Percentiles rank a stretch among this genome's conserved stretches.
Evolutionary conservation across 352 stramenopile genomes (phyloP).

Genomic region (Phytophthora cryptogea): DNA sequence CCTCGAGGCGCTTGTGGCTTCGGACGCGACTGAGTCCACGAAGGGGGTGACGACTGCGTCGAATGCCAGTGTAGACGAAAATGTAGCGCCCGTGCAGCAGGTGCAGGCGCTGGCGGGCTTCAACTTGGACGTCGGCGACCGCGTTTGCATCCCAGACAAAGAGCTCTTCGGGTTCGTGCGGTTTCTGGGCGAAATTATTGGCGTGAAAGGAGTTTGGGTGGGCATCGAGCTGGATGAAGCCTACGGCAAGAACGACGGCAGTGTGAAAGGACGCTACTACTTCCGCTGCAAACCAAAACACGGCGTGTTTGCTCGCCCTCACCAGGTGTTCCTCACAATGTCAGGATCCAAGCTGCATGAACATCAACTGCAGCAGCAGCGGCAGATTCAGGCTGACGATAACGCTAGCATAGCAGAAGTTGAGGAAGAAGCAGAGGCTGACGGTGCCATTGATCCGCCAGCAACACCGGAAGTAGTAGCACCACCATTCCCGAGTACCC

Average conservation of each 20-base stretch:
- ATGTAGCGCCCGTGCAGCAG: slow-evolving; percentile 25
- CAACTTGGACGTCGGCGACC: slow-evolving; percentile 67
- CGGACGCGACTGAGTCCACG: slow-evolving; percentile 29
- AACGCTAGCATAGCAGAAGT: slow-evolving; percentile 38
- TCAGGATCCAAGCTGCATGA: slow-evolving; percentile 56
- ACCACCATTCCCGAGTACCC: slow-evolving; percentile 24
- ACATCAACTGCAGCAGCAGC: slow-evolving; percentile 51
- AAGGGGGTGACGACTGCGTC: slow-evolving; percentile 36
- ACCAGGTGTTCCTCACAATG: slow-evolving; percentile 78
- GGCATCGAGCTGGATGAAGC: slow-evolving; percentile 80
- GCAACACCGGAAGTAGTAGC: slow-evolving; percentile 24
- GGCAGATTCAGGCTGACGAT: slow-evolving; percentile 34
- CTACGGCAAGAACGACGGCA: slow-evolving; percentile 84
- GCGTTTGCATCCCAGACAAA: slow-evolving; percentile 86
- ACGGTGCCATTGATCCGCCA: slow-evolving; percentile 29
- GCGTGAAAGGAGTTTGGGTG: slow-evolving; percentile 75
- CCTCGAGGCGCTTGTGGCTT: slow-evolving; percentile 63
- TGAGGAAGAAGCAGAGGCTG: slow-evolving; percentile 23
- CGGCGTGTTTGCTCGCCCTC: slow-evolving; percentile 76
- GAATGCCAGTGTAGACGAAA: slow-evolving; percentile 64
- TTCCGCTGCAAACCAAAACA: slow-evolving; percentile 81
- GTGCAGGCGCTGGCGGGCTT: slow-evolving; percentile 39
- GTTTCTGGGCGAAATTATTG: slow-evolving; percentile 72
- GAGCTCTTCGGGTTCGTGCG: slow-evolving; percentile 84
- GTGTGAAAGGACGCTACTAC: slow-evolving; percentile 80